These are phyloP conservation scores for Fragaria ananassa DNA, from an alignment of 306 rosid genomes.

Conservation along the genomic window DNA sequence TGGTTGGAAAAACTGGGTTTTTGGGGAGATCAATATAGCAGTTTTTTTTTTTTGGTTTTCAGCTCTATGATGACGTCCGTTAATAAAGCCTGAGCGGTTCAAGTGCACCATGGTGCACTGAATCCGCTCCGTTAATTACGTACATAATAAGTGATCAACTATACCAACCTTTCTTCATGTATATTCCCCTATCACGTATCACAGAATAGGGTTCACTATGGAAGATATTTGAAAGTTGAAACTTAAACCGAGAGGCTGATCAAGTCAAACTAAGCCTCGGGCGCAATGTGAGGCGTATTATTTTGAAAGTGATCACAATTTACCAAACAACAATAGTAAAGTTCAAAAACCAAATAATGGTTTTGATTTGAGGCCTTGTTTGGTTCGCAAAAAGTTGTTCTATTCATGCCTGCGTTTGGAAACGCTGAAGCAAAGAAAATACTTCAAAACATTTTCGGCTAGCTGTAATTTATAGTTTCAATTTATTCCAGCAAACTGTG, in stretches of 20 bases:
- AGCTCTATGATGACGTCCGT: too few species aligned
- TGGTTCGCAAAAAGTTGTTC: too few species aligned
- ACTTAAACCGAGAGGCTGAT: background rate
- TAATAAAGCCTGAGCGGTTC: too few species aligned
- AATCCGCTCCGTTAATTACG: background rate
- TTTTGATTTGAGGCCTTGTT: background rate
- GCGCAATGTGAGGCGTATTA: slow-evolving; percentile 55
- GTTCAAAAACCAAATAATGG: background rate
- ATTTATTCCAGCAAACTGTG: background rate
- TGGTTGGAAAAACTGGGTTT: too few species aligned
- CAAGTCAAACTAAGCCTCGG: slow-evolving; percentile 29
- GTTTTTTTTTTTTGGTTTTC: too few species aligned
- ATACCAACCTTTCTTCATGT: background rate
- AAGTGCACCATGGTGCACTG: too few species aligned
- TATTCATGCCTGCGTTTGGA: too few species aligned
- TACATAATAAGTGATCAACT: background rate
- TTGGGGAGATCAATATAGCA: too few species aligned
- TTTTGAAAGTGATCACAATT: slow-evolving; percentile 33
- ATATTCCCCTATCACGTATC: background rate
- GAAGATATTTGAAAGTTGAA: background rate
- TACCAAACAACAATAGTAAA: slow-evolving; percentile 7
- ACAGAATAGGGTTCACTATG: background rate
- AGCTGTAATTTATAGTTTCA: background rate
- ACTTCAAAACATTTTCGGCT: too few species aligned
- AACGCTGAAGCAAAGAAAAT: too few species aligned